phyloP scores from a whole-genome alignment of 2,329 filamentous ascomycete species.

The Xylaria sp. region DNA sequence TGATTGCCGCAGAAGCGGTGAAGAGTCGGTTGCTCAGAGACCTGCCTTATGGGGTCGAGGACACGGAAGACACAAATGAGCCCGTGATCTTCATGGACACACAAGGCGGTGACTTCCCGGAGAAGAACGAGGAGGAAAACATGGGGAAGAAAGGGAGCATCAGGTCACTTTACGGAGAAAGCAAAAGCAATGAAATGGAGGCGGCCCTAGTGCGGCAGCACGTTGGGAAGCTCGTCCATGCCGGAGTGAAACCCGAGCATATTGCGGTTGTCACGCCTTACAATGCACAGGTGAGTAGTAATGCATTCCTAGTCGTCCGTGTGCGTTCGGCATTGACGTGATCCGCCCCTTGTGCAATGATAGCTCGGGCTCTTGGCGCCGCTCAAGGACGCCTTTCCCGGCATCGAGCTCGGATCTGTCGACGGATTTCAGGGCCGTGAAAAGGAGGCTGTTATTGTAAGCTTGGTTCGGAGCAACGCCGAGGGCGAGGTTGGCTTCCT shows the following conservation, averaged over 20 bases:
- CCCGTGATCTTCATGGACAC: conserved; percentile 95
- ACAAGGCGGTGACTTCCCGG: conserved; percentile 90
- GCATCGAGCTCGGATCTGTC: conserved; percentile 93
- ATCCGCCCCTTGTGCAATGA: not conserved
- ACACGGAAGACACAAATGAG: conserved; percentile 87
- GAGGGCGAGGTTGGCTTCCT: conserved; percentile 92
- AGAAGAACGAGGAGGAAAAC: conserved; percentile 75
- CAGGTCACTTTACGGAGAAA: conserved; percentile 64
- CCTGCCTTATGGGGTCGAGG: conserved; percentile 78
- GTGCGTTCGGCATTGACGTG: conserved; percentile 21
- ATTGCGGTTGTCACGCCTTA: conserved; percentile 97
- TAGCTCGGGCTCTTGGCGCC: conserved; percentile 81
- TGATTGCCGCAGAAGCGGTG: conserved; percentile 84
- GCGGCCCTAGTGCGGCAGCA: conserved; percentile 82
- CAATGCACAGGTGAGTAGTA: conserved; percentile 78
- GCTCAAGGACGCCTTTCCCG: conserved; percentile 83
- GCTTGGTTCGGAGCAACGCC: conserved; percentile 90
- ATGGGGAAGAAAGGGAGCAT: conserved; percentile 59
- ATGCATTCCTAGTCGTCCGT: not conserved
- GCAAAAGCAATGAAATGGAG: conserved; percentile 80
- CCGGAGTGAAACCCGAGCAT: conserved; percentile 82
- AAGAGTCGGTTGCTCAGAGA: conserved; percentile 78
- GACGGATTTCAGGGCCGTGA: conserved; percentile 98
- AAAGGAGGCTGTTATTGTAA: conserved; percentile 94
- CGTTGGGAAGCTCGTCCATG: conserved; percentile 77